Evolutionary conservation across 2,329 filamentous ascomycete genomes (phyloP).

Genomic region (Penicillium sclerotigenum): DNA sequence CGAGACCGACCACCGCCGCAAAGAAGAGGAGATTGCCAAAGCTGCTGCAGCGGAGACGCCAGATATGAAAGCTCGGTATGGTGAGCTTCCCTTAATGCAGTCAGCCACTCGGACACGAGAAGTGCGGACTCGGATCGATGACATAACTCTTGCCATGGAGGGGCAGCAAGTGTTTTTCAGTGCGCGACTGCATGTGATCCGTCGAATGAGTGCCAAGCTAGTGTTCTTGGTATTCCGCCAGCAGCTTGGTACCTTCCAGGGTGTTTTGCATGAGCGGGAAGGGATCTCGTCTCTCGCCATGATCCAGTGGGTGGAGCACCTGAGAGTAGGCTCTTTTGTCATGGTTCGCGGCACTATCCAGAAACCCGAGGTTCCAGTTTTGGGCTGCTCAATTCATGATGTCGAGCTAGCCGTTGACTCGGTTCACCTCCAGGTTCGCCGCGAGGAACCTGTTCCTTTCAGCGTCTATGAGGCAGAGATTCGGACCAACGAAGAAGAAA

Average conservation of each 20-base stretch:
- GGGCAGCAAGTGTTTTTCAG: conserved; percentile 65
- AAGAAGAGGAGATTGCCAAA: conserved; percentile 45
- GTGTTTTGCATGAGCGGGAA: conserved; percentile 64
- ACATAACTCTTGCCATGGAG: conserved; percentile 51
- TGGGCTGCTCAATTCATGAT: conserved; percentile 70
- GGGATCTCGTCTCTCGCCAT: conserved; percentile 68
- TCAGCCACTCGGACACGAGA: conserved; percentile 53
- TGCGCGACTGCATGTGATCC: conserved; percentile 72
- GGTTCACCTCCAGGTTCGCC: conserved; percentile 60
- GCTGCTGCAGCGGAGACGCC: conserved; percentile 55
- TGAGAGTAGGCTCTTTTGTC: conserved; percentile 74
- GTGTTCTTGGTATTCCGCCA: conserved; percentile 86
- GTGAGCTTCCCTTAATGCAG: conserved; percentile 56
- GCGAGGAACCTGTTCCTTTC: conserved; percentile 63
- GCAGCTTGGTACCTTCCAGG: conserved; percentile 78
- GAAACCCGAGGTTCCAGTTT: conserved; percentile 68
- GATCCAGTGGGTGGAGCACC: conserved; percentile 81
- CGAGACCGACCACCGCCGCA: conserved; percentile 40
- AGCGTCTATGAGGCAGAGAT: conserved; percentile 69
- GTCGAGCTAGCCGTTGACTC: conserved; percentile 71
- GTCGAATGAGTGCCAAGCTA: conserved; percentile 75
- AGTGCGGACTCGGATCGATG: conserved; percentile 49
- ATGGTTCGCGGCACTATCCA: conserved; percentile 72
- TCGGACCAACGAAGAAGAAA: conserved; percentile 54
- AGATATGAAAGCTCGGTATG: conserved; percentile 59